Conservation (phyloP, 352 stramenopile species). For the Globisporangium polare region DNA sequence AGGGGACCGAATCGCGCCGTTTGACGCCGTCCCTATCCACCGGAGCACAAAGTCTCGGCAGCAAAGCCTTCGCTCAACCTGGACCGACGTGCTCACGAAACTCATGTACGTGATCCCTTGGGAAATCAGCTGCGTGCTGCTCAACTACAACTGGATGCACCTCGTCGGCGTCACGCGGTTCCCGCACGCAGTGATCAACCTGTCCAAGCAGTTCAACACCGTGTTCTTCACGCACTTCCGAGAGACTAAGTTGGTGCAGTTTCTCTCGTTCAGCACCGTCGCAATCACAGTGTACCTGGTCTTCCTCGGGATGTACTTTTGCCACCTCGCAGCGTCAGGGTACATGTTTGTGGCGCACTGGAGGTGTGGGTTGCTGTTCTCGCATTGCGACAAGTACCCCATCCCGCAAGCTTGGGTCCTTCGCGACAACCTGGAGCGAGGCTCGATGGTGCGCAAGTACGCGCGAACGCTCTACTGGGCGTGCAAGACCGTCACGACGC, state of each 20-base stretch:
- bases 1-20: constrained; percentile 13
- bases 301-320: constrained; percentile 46
- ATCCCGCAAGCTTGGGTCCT: constrained; percentile 52
- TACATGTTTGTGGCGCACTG: constrained; percentile 64
- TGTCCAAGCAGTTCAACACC: constrained; percentile 18
- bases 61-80: background rate
- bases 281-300: constrained; percentile 40
- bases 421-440: constrained; percentile 49
- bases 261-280: constrained; percentile 46
- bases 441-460: constrained; percentile 42
- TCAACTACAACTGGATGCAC: constrained; percentile 46
- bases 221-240: constrained; percentile 22
- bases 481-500: constrained; percentile 65
- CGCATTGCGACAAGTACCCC: constrained; percentile 23
- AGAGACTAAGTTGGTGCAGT: constrained; percentile 20
- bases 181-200: constrained; percentile 15
- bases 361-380: constrained; percentile 36
- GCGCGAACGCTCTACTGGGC: constrained; percentile 63
- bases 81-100: constrained; percentile 5
- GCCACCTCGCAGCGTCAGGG: constrained; percentile 43
- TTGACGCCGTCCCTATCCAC: constrained; percentile 12
- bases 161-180: constrained; percentile 29
- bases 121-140: constrained; percentile 24
- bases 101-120: constrained; percentile 24
- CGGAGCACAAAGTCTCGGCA: constrained; percentile 3